phyloP scores from a whole-genome alignment of 1,284 basidiomycete species.

The Sporisorium graminicola region DNA sequence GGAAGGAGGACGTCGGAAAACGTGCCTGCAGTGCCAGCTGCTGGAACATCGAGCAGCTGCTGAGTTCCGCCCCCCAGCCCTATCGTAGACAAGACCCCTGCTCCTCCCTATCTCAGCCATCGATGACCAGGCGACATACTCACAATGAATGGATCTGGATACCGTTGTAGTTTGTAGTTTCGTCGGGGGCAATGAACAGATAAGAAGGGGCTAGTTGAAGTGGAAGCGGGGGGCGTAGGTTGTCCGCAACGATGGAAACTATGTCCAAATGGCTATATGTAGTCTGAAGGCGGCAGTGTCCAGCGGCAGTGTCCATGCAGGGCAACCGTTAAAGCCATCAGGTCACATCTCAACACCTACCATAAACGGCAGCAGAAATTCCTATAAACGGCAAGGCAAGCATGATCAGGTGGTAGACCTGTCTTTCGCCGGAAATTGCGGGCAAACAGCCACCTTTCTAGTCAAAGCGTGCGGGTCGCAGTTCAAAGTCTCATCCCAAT shows the following conservation, averaged over 20 bases:
- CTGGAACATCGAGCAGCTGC: background rate
- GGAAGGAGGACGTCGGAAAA: background rate
- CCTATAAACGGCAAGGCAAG: conserved; percentile 19
- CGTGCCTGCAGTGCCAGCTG: background rate
- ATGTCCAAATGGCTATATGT: no score
- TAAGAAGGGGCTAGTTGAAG: background rate
- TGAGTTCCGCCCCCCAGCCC: background rate
- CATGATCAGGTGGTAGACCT: conserved; percentile 7
- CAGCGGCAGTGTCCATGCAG: background rate
- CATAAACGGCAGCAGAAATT: conserved; percentile 18
- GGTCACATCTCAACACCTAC: conserved; percentile 4
- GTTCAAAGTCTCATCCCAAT: no score
- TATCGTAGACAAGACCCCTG: background rate
- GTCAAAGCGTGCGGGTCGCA: no score
- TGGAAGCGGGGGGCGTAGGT: no score
- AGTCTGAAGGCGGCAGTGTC: background rate
- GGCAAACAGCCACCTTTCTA: no score
- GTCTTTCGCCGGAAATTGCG: no score
- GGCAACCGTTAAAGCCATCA: conserved; percentile 4
- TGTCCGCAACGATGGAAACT: background rate
- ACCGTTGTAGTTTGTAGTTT: no score
- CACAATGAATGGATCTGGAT: background rate
- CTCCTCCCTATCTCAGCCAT: background rate
- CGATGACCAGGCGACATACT: background rate
- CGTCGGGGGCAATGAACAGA: background rate